phyloP scores from a whole-genome alignment of 805 yeast genomes.

The Suhomyces kilbournensis region DNA sequence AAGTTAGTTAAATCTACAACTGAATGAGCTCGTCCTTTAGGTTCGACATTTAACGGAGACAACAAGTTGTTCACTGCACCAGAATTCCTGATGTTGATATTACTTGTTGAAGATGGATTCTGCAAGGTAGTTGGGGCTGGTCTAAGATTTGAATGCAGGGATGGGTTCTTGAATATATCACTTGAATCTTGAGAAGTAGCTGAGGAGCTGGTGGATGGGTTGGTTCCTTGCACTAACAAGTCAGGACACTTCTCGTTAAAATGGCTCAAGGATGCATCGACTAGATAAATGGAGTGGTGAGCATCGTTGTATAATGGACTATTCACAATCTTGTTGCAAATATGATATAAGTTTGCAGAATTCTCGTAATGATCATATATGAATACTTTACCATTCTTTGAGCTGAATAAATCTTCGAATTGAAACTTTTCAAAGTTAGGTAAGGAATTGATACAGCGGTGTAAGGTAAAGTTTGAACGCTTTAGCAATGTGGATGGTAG shows the following conservation, averaged over 20 bases:
- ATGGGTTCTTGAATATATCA: neutral
- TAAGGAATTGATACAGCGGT: constrained; percentile 58
- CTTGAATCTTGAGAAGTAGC: neutral
- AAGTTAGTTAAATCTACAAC: constrained; percentile 13
- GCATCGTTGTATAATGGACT: constrained; percentile 14
- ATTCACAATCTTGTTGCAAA: constrained; percentile 47
- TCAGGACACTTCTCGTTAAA: constrained; percentile 24
- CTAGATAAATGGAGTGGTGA: constrained; percentile 37
- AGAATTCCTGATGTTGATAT: neutral
- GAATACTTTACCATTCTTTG: constrained; percentile 9
- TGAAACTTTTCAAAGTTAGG: constrained; percentile 49
- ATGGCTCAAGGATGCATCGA: constrained; percentile 40
- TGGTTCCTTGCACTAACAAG: constrained; percentile 20
- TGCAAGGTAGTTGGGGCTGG: constrained; percentile 2
- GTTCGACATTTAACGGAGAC: constrained; percentile 8
- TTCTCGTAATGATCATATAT: constrained; percentile 49
- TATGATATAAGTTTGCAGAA: constrained; percentile 42
- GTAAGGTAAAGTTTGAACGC: constrained; percentile 67
- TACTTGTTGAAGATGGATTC: constrained; percentile 1
- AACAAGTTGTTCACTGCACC: constrained; percentile 6
- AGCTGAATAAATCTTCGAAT: constrained; percentile 34
- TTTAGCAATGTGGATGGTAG: constrained; percentile 86
- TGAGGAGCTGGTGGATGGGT: constrained; percentile 1
- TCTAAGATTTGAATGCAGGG: neutral
- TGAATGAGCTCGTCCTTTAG: constrained; percentile 15